Percentiles rank a stretch among this genome's conserved stretches.
phyloP scores from a whole-genome alignment of 139 green algal genomes.

The Limnomonas spitsbergensis region DNA sequence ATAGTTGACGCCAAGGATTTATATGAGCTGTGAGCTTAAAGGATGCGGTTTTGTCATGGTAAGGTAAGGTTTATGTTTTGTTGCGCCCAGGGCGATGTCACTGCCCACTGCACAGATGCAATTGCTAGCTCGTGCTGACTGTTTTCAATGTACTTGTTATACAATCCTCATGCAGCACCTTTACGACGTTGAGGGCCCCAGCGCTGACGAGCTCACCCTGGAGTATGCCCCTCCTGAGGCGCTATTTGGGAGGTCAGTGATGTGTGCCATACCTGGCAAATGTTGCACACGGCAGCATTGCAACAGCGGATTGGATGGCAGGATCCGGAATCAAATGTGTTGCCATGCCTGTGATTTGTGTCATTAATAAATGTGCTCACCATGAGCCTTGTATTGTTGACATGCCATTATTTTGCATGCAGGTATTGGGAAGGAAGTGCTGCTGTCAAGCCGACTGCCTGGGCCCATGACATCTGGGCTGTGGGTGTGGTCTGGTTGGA shows the following conservation, averaged over 20 bases:
- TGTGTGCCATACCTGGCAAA: background rate
- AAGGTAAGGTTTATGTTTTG: too few species aligned
- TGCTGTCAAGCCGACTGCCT: constrained; percentile 23
- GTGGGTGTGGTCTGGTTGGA: constrained; percentile 73
- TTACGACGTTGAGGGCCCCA: constrained; percentile 53
- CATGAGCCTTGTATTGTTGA: background rate
- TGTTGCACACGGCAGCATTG: background rate
- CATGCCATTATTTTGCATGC: background rate
- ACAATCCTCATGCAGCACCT: too few species aligned
- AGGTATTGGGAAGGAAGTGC: constrained; percentile 10
- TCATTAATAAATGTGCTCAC: background rate
- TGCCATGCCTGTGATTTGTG: too few species aligned
- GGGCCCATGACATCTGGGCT: constrained; percentile 69
- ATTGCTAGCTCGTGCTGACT: too few species aligned
- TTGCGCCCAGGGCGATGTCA: too few species aligned
- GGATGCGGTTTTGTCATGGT: too few species aligned
- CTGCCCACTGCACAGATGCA: too few species aligned
- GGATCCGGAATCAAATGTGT: too few species aligned
- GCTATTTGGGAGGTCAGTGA: constrained; percentile 45
- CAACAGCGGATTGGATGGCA: too few species aligned
- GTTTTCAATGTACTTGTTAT: too few species aligned
- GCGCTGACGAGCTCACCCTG: constrained; percentile 52
- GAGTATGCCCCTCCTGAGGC: constrained; percentile 74
- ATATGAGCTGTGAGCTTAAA: too few species aligned
- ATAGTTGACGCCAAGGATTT: too few species aligned